Percentiles rank a stretch among this genome's conserved stretches.
Conservation (phyloP, 352 stramenopile genomes). For the Pythium volutum region DNA sequence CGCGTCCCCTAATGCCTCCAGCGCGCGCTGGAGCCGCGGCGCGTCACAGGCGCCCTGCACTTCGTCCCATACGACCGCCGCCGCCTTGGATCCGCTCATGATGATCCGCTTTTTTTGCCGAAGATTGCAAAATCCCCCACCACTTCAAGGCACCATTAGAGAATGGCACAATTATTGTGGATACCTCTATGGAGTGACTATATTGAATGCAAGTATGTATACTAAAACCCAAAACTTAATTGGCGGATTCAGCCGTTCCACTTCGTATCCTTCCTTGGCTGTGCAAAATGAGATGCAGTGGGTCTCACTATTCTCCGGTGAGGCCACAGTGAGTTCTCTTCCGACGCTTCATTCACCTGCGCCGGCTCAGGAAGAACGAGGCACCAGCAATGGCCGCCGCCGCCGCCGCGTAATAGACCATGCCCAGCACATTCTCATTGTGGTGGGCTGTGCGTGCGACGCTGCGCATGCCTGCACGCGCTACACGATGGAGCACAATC, state of each 20-base stretch:
- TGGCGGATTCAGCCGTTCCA: background rate
- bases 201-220: background rate
- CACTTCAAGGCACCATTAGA: background rate
- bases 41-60: conserved; percentile 59
- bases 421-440: conserved; percentile 55
- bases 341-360: conserved; percentile 34
- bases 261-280: background rate
- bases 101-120: background rate
- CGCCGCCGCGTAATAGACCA: conserved; percentile 78
- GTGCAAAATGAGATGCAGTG: background rate
- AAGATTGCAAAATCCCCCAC: background rate
- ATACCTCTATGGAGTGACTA: background rate
- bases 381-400: conserved; percentile 72
- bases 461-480: conserved; percentile 21
- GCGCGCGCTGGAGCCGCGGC: conserved; percentile 33
- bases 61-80: conserved; percentile 56
- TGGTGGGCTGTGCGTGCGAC: conserved; percentile 30
- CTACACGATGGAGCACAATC: conserved; percentile 52
- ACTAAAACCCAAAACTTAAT: background rate
- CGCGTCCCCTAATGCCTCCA: conserved; percentile 11
- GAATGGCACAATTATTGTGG: background rate
- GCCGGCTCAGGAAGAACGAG: conserved; percentile 76
- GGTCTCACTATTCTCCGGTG: background rate
- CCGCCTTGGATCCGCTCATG: conserved; percentile 29
- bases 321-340: background rate